These are phyloP conservation scores for Dactylis glomerata DNA, from an alignment of 176 grass and related monocot species.

Conservation along the genomic window DNA sequence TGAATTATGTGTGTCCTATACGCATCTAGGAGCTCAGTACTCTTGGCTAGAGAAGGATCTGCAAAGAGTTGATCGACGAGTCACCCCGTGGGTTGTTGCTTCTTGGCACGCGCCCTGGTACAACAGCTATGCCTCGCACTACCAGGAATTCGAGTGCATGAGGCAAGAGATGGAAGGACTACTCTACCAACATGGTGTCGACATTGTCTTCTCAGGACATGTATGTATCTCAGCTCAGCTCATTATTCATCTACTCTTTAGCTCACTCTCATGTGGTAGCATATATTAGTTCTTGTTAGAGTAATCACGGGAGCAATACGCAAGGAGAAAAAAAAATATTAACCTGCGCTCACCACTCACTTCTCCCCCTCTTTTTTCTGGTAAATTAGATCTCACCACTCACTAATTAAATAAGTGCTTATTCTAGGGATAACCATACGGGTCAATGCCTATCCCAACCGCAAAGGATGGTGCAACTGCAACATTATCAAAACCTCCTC, in stretches of 20 bases:
- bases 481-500: no score
- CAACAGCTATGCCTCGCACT: slow-evolving; percentile 91
- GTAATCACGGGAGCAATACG: no score
- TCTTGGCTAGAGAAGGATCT: slow-evolving; percentile 76
- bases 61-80: slow-evolving; percentile 45
- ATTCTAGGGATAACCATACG: no score
- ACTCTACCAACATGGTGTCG: slow-evolving; percentile 57
- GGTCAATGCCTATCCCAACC: no score
- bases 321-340: no score
- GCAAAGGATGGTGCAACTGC: no score
- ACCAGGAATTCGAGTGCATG: slow-evolving; percentile 96
- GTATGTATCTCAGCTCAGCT: slow-evolving; percentile 28
- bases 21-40: slow-evolving; percentile 57
- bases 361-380: no score
- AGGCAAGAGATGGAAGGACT: slow-evolving; percentile 83
- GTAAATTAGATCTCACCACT: no score
- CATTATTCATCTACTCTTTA: background rate
- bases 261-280: background rate
- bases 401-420: no score
- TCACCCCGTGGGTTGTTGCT: slow-evolving; percentile 80
- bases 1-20: no score
- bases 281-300: no score
- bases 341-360: no score
- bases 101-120: slow-evolving; percentile 95
- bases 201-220: slow-evolving; percentile 85